Conservation (phyloP, 495 filamentous ascomycete genomes). For the Massariosphaeria phaeospora region DNA sequence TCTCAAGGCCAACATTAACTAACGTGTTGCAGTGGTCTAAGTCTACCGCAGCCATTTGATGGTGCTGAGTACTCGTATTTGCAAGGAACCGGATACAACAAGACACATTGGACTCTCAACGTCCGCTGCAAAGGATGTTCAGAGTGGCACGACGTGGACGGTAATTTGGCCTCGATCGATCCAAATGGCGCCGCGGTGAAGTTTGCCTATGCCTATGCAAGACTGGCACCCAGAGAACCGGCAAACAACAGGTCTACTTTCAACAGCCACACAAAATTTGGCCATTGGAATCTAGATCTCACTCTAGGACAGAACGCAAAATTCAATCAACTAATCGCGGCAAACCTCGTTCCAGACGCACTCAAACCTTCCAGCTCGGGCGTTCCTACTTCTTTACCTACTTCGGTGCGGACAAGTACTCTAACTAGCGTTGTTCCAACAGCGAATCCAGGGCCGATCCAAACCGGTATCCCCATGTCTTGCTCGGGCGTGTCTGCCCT, state of each 20-base stretch:
- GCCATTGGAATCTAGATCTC: constrained; percentile 24
- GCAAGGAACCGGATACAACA: constrained; percentile 28
- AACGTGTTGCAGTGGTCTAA: constrained; percentile 16
- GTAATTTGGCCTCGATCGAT: constrained; percentile 8
- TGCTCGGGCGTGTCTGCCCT: constrained; percentile 13
- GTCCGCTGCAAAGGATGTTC: constrained; percentile 28
- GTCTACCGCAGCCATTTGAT: constrained; percentile 20
- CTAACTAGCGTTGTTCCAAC: constrained; percentile 16
- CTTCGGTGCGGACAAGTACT: not conserved
- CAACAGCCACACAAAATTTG: constrained; percentile 24
- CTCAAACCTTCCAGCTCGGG: constrained; percentile 7
- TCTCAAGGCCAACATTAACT: not conserved
- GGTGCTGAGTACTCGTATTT: constrained; percentile 26
- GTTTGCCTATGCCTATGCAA: constrained; percentile 20
- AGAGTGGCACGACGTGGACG: constrained; percentile 19
- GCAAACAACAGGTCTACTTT: constrained; percentile 29
- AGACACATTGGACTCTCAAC: constrained; percentile 30
- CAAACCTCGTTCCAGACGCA: constrained; percentile 13
- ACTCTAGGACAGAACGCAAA: constrained; percentile 12
- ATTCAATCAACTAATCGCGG: constrained; percentile 19
- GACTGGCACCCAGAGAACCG: constrained; percentile 13
- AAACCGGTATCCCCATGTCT: constrained; percentile 4
- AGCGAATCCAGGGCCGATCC: constrained; percentile 6
- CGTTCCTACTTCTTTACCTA: not conserved
- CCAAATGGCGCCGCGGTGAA: constrained; percentile 6